These are phyloP conservation scores for Ciborinia camelliae DNA, from an alignment of 2,329 filamentous ascomycete species.

Conservation along the genomic window DNA sequence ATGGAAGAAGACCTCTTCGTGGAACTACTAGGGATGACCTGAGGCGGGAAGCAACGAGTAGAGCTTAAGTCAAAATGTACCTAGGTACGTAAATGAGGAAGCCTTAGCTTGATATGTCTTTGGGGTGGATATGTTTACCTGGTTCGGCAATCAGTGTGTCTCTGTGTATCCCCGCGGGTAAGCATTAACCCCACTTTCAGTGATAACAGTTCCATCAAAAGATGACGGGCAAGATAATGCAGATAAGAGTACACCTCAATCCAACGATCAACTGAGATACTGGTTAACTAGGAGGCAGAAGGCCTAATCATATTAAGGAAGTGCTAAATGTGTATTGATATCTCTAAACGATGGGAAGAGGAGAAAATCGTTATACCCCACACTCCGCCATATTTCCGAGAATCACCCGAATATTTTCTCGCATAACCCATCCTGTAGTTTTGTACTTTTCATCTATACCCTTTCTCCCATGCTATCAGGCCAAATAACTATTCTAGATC, in stretches of 20 bases:
- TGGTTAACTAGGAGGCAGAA: background rate
- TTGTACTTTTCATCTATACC: background rate
- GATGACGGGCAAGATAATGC: background rate
- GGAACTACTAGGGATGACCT: background rate
- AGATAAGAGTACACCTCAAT: background rate
- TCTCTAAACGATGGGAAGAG: background rate
- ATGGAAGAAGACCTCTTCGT: background rate
- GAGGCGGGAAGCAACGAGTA: background rate
- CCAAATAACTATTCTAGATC: background rate
- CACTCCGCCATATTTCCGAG: background rate
- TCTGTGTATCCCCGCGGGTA: background rate
- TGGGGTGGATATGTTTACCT: background rate
- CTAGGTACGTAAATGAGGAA: background rate
- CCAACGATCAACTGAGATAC: background rate
- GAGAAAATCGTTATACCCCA: background rate
- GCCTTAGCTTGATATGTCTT: background rate
- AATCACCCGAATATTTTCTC: background rate
- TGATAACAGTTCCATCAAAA: constrained; percentile 7
- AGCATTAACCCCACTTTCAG: constrained; percentile 4
- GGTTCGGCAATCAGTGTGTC: background rate
- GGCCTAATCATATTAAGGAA: background rate
- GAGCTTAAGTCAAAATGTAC: background rate
- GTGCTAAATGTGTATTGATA: background rate
- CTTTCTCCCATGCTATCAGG: background rate
- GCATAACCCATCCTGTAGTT: too few species aligned